phyloP scores from a whole-genome alignment of 768 basidiomycete genomes.

The Gyrodon lividus region DNA sequence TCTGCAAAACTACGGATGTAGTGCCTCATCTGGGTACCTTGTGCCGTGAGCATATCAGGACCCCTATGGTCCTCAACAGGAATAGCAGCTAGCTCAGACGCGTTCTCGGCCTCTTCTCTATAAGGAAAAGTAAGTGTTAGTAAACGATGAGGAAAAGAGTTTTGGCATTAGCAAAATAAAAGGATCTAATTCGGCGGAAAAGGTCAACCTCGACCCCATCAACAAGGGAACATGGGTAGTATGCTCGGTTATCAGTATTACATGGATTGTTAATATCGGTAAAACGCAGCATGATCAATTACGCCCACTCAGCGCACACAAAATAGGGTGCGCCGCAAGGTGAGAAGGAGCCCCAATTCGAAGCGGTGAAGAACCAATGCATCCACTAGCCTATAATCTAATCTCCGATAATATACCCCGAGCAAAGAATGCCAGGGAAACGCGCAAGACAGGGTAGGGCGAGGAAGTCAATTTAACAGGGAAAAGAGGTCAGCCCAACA shows the following conservation, averaged over 20 bases:
- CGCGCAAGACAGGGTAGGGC: no score
- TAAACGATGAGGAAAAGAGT: neutral
- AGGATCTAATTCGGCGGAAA: no score
- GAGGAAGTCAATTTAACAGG: neutral
- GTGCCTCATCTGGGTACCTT: conserved; percentile 55
- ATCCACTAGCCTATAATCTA: neutral
- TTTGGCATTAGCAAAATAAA: neutral
- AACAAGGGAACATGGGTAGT: neutral
- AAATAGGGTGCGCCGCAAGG: no score
- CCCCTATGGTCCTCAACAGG: conserved; percentile 40
- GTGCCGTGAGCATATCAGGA: conserved; percentile 60
- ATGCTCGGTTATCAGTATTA: neutral
- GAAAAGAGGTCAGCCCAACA: neutral
- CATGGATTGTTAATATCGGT: neutral
- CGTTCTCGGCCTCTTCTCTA: conserved; percentile 80
- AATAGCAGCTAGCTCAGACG: conserved; percentile 55
- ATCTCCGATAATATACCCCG: no score
- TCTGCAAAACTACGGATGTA: conserved; percentile 74
- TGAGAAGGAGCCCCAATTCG: neutral
- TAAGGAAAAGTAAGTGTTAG: neutral
- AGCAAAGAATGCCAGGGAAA: no score
- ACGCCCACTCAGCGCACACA: no score
- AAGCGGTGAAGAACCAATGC: no score
- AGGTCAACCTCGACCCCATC: neutral
- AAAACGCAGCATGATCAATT: no score